A percentile compares a stretch with the other conserved stretches of the same genome.
Conservation (phyloP, 2,329 filamentous ascomycete species). For the Camillea tinctor region DNA sequence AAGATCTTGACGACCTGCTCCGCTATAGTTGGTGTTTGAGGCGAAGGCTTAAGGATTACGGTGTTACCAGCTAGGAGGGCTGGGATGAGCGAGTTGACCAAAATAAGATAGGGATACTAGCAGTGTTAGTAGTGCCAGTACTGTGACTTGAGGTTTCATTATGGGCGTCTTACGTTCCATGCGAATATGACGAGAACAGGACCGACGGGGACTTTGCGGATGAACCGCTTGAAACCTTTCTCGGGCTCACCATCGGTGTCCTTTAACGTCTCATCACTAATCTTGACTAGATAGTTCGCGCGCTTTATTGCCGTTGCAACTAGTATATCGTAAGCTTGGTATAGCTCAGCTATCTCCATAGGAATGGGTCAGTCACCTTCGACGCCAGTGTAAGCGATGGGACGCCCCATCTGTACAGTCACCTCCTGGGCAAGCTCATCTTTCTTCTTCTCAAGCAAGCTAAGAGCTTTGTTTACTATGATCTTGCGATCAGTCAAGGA, state of each 20-base stretch:
- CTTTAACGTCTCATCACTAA: constrained; percentile 74
- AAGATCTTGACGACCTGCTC: constrained; percentile 82
- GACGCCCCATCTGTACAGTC: constrained; percentile 92
- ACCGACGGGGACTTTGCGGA: constrained; percentile 84
- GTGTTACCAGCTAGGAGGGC: constrained; percentile 88
- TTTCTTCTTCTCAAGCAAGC: constrained; percentile 66
- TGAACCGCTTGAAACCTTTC: constrained; percentile 85
- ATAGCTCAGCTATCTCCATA: not conserved
- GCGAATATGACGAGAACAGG: constrained; percentile 88
- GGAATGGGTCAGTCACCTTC: constrained; percentile 46
- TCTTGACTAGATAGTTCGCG: constrained; percentile 80
- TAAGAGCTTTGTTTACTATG: constrained; percentile 78
- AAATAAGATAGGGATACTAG: constrained; percentile 90
- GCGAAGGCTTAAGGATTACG: constrained; percentile 91
- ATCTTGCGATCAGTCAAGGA: constrained; percentile 71
- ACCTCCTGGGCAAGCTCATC: constrained; percentile 82
- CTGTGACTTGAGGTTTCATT: not conserved
- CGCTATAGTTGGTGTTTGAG: constrained; percentile 88
- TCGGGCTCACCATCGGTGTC: constrained; percentile 82
- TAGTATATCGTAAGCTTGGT: constrained; percentile 16
- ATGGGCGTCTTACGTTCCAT: constrained; percentile 73
- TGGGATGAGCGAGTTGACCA: constrained; percentile 89
- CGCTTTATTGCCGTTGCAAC: constrained; percentile 81
- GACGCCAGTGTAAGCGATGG: constrained; percentile 80
- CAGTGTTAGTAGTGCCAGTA: constrained; percentile 17